phyloP scores from a whole-genome alignment of 1,284 basidiomycete species.

The Takashimella koratensis region DNA sequence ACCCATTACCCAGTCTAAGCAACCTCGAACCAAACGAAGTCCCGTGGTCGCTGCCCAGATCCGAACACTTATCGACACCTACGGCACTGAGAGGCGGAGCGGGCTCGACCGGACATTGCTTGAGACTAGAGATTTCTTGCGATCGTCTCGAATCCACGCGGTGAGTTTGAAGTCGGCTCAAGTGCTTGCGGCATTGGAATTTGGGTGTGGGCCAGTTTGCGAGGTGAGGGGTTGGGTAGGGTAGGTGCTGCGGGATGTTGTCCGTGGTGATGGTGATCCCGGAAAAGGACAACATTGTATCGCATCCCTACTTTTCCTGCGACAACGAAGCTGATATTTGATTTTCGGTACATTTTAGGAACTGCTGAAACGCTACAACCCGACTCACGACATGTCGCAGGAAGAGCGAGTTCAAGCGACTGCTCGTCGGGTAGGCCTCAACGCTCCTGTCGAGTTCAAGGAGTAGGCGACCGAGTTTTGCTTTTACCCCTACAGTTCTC shows the following conservation, averaged over 20 bases:
- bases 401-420: constrained; percentile 79
- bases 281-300: no score
- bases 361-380: constrained; percentile 79
- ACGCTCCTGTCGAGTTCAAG: constrained; percentile 44
- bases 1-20: constrained; percentile 53
- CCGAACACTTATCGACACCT: constrained; percentile 55
- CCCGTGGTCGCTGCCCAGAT: constrained; percentile 55
- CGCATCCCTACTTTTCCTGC: no score
- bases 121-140: constrained; percentile 68
- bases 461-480: constrained; percentile 1
- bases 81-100: constrained; percentile 10
- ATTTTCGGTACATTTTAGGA: no score
- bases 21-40: constrained; percentile 53
- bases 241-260: no score
- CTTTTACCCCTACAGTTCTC: neutral
- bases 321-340: no score
- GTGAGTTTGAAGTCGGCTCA: constrained; percentile 50
- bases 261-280: no score
- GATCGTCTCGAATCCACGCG: constrained; percentile 61
- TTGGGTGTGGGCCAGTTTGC: no score
- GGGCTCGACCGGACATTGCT: constrained; percentile 54
- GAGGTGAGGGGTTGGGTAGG: no score
- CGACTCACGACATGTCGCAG: constrained; percentile 68
- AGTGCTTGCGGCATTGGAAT: no score
- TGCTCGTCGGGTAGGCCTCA: constrained; percentile 75